Evolutionary conservation across 139 green algal species (phyloP).

Genomic region (Chlamydomonas incerta): DNA sequence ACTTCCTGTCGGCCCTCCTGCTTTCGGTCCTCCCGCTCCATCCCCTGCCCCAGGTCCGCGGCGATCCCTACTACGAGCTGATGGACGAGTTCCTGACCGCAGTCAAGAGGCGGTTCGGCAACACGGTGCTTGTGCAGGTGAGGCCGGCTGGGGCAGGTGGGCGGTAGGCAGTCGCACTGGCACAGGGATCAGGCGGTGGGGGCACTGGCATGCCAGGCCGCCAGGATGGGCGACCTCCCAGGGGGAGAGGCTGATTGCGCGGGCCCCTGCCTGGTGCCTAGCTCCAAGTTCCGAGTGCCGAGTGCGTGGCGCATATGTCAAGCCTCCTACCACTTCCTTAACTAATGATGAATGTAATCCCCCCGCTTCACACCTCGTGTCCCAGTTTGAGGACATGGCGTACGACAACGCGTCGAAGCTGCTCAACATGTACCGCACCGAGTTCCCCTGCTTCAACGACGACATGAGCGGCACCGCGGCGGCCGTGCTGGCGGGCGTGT

Average conservation of each 20-base stretch:
- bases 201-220: too few species aligned
- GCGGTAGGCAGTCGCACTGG: too few species aligned
- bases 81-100: conserved; percentile 88
- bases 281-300: too few species aligned
- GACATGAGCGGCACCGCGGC: conserved; percentile 78
- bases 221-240: too few species aligned
- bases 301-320: too few species aligned
- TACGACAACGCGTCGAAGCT: conserved; percentile 79
- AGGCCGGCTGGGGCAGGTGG: not conserved
- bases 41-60: conserved; percentile 55
- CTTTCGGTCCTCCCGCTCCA: not conserved
- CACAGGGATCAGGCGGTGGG: not conserved
- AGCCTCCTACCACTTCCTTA: too few species aligned
- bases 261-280: not conserved
- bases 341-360: not conserved
- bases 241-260: too few species aligned
- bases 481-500: conserved; percentile 78
- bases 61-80: conserved; percentile 85
- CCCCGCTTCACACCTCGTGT: not conserved
- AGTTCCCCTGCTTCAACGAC: conserved; percentile 88
- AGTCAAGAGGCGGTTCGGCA: conserved; percentile 79
- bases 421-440: conserved; percentile 72
- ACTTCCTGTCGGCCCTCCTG: too few species aligned
- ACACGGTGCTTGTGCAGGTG: conserved; percentile 82
- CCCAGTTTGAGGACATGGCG: conserved; percentile 80